These are phyloP conservation scores for Talaromyces sp. DNA, from an alignment of 2,329 filamentous ascomycete genomes.

Conservation along the genomic window DNA sequence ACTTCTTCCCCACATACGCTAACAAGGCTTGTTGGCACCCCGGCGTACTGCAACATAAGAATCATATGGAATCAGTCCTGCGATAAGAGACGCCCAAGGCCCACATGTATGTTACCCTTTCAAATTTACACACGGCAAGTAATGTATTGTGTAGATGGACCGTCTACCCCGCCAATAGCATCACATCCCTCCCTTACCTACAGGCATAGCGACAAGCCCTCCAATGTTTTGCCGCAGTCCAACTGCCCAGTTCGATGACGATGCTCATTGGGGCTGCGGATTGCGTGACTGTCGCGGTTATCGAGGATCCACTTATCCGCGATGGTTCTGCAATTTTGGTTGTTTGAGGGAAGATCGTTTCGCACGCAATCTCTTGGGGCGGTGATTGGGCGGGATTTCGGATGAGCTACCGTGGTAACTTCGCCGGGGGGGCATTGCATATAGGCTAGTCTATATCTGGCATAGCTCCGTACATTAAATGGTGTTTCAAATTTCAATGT, in stretches of 20 bases:
- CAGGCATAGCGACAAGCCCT: background rate
- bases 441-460: background rate
- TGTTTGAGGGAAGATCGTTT: background rate
- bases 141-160: background rate
- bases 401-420: background rate
- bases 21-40: background rate
- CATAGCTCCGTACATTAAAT: background rate
- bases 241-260: background rate
- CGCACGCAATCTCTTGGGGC: background rate
- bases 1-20: constrained; percentile 14
- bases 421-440: background rate
- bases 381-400: background rate
- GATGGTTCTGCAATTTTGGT: background rate
- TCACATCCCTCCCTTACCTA: background rate
- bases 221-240: background rate
- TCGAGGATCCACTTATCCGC: constrained; percentile 8
- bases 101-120: background rate
- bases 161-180: background rate
- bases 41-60: background rate
- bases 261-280: background rate
- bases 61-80: background rate
- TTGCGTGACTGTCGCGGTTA: constrained; percentile 5
- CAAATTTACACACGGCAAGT: background rate
- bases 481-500: background rate
- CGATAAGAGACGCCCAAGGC: background rate